Conservation (phyloP, 1,139 yeast species). For the Candida sp. region DNA sequence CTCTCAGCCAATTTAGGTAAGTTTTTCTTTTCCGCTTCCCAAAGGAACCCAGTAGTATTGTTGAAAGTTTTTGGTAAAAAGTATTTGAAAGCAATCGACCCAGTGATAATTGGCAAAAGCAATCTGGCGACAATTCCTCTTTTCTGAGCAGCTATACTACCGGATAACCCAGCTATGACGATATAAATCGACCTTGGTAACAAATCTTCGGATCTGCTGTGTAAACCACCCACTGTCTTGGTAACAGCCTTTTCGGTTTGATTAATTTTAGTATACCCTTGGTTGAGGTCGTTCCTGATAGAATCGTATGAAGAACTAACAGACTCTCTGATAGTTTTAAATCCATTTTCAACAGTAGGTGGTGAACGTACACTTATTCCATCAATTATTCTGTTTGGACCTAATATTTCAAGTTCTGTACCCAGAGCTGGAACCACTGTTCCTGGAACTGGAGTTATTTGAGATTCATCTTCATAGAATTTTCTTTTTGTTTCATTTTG, state of each 20-base stretch:
- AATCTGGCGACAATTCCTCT: conserved; percentile 58
- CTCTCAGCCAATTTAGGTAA: conserved; percentile 67
- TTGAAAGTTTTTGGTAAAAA: conserved; percentile 76
- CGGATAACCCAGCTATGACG: conserved; percentile 72
- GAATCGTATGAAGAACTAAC: conserved; percentile 13
- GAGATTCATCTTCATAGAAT: conserved; percentile 61
- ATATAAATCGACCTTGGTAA: conserved; percentile 76
- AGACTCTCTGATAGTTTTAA: conserved; percentile 46
- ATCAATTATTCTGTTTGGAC: conserved; percentile 47
- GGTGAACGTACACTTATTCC: conserved; percentile 60
- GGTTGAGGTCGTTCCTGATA: conserved; percentile 21
- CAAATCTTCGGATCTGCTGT: conserved; percentile 68
- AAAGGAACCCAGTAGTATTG: conserved; percentile 59
- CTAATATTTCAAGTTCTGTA: conserved; percentile 36
- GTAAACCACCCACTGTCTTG: conserved; percentile 64
- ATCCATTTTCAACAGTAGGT: conserved; percentile 40
- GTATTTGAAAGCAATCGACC: conserved; percentile 66
- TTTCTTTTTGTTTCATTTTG: conserved; percentile 36
- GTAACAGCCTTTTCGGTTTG: conserved; percentile 66
- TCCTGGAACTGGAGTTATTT: conserved; percentile 52
- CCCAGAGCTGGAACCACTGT: conserved; percentile 51
- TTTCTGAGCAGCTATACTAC: conserved; percentile 76
- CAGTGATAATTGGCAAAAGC: conserved; percentile 63
- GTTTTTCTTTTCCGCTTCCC: conserved; percentile 62
- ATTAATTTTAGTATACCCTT: conserved; percentile 49